Evolutionary conservation across 2,329 filamentous ascomycete genomes (phyloP).

Genomic region (Mollisia scopiformis): DNA sequence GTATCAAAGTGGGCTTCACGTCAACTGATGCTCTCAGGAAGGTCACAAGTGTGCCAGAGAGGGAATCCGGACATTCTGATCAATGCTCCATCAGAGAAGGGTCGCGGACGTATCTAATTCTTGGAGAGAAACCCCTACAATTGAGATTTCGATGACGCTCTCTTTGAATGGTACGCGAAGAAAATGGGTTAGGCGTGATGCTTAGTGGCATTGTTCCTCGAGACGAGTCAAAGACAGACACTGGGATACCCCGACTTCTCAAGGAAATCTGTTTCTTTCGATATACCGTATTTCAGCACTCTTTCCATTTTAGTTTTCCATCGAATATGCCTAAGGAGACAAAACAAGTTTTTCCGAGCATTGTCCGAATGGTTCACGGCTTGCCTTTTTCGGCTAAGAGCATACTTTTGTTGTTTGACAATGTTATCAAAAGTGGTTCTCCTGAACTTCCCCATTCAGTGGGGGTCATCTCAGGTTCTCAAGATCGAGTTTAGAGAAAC

Average conservation of each 20-base stretch:
- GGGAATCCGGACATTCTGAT: not conserved
- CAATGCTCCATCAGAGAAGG: not conserved
- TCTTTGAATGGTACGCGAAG: not conserved
- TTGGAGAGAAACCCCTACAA: not conserved
- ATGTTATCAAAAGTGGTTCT: not conserved
- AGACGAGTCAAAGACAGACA: not conserved
- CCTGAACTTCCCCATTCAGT: not conserved
- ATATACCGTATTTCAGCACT: not conserved
- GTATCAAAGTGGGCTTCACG: not conserved
- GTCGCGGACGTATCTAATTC: not conserved
- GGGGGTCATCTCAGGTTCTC: not conserved
- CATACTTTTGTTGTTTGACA: not conserved
- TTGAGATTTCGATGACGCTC: not conserved
- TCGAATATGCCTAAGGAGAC: not conserved
- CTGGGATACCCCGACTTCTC: not conserved
- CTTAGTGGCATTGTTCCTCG: not conserved
- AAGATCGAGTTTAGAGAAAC: not conserved
- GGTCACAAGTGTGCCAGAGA: not conserved
- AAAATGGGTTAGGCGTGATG: too few relatives aligned
- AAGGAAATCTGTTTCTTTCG: not conserved
- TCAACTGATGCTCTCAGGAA: not conserved
- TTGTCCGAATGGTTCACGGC: not conserved
- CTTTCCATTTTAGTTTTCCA: not conserved
- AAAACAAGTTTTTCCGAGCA: not conserved
- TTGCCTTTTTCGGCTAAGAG: not conserved